phyloP scores from a whole-genome alignment of 148 eudicot species.

The Rhododendron ovatum region DNA sequence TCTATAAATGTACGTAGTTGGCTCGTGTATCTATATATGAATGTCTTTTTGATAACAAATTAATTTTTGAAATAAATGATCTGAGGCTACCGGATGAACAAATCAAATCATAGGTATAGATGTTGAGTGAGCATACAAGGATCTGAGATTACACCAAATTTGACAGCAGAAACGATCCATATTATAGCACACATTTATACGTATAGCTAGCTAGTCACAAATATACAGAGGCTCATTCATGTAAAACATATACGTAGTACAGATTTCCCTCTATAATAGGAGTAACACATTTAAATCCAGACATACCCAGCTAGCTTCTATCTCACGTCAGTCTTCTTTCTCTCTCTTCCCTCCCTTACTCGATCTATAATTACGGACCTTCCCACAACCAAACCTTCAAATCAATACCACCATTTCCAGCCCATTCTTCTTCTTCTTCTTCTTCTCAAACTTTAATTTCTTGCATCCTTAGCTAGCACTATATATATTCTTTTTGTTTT shows the following conservation, averaged over 20 bases:
- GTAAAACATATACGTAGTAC: too few species aligned
- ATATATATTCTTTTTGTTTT: neutral
- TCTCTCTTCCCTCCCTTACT: conserved; percentile 21
- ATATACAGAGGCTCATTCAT: neutral
- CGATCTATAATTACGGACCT: conserved; percentile 31
- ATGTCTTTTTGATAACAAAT: too few species aligned
- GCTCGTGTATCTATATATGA: too few species aligned
- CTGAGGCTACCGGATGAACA: too few species aligned
- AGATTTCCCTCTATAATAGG: neutral
- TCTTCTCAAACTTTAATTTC: neutral
- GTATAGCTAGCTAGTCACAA: neutral
- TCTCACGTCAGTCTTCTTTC: conserved; percentile 26
- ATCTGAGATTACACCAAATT: neutral
- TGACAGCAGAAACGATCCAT: neutral
- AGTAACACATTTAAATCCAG: neutral
- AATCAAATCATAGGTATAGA: too few species aligned
- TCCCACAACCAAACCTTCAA: conserved; percentile 6
- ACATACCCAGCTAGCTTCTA: conserved; percentile 12
- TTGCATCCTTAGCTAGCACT: neutral
- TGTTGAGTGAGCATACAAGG: neutral
- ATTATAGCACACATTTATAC: too few species aligned
- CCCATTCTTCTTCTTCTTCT: neutral
- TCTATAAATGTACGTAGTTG: too few species aligned
- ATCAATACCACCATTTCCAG: conserved; percentile 8
- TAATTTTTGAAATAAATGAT: too few species aligned